Conservation (phyloP, 2,329 filamentous ascomycete genomes). For the Coniosporium tulheliwenetii region DNA sequence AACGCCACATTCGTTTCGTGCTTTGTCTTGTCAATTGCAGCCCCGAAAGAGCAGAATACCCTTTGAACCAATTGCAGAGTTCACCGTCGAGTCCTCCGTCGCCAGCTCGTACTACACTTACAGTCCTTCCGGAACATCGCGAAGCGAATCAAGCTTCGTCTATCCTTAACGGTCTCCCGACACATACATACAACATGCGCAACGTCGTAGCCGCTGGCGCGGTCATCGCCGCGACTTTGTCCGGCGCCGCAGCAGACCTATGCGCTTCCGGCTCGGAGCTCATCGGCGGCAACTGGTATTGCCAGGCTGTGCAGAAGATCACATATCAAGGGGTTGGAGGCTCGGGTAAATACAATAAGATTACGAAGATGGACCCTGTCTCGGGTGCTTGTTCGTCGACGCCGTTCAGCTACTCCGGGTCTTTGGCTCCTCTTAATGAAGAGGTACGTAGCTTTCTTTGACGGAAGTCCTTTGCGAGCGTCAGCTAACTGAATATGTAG, state of each 20-base stretch:
- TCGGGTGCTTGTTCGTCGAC: slow-evolving; percentile 40
- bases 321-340: slow-evolving; percentile 48
- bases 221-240: slow-evolving; percentile 4
- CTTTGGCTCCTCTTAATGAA: slow-evolving; percentile 51
- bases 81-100: too few species aligned
- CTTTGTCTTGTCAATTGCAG: too few species aligned
- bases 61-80: too few species aligned
- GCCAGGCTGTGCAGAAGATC: slow-evolving; percentile 48
- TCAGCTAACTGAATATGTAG: slow-evolving; percentile 22
- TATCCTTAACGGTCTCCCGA: too few species aligned
- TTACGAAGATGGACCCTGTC: slow-evolving; percentile 42
- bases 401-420: slow-evolving; percentile 39
- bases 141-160: too few species aligned
- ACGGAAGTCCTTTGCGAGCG: not conserved
- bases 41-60: too few species aligned
- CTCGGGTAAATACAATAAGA: slow-evolving; percentile 41
- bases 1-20: too few species aligned
- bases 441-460: slow-evolving; percentile 38
- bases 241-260: slow-evolving; percentile 10
- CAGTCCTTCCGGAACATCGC: too few species aligned
- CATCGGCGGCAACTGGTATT: slow-evolving; percentile 48
- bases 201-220: slow-evolving; percentile 2
- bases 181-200: not conserved
- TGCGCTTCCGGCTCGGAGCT: slow-evolving; percentile 14
- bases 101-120: too few species aligned